Evolutionary conservation across 2,329 filamentous ascomycete genomes (phyloP).

Genomic region (Domatiomyces catenatus): DNA sequence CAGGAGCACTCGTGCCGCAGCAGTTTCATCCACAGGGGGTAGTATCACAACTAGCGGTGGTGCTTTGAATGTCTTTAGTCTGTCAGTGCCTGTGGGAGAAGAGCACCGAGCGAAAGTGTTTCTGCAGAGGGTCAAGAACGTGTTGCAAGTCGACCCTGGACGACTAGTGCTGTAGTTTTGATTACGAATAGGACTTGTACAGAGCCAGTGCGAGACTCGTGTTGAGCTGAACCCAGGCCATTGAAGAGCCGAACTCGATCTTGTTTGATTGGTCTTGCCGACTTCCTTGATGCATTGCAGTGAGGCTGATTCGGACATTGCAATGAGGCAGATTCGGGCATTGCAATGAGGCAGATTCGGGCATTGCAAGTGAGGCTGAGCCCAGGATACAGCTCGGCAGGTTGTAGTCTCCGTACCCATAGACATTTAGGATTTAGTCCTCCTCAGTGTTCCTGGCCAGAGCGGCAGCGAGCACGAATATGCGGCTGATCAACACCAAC

Average conservation of each 20-base stretch:
- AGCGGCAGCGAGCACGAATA: conserved; percentile 1
- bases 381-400: too few species aligned
- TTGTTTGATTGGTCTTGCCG: too few species aligned
- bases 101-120: conserved; percentile 69
- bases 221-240: background rate
- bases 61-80: conserved; percentile 62
- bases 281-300: too few species aligned
- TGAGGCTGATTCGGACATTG: too few species aligned
- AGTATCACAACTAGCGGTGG: conserved; percentile 32
- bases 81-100: conserved; percentile 65
- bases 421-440: too few species aligned
- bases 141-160: conserved; percentile 67
- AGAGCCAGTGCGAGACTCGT: background rate
- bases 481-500: conserved; percentile 1
- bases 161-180: conserved; percentile 47
- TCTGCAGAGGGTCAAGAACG: conserved; percentile 68
- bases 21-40: conserved; percentile 7
- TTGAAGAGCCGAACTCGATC: background rate
- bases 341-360: too few species aligned
- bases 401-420: too few species aligned
- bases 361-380: too few species aligned
- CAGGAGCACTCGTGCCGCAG: conserved; percentile 4
- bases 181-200: background rate
- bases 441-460: too few species aligned
- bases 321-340: too few species aligned